A percentile compares a stretch with the other conserved stretches of the same genome.
Conservation (phyloP, 768 basidiomycete species). For the Suillus discolor region DNA sequence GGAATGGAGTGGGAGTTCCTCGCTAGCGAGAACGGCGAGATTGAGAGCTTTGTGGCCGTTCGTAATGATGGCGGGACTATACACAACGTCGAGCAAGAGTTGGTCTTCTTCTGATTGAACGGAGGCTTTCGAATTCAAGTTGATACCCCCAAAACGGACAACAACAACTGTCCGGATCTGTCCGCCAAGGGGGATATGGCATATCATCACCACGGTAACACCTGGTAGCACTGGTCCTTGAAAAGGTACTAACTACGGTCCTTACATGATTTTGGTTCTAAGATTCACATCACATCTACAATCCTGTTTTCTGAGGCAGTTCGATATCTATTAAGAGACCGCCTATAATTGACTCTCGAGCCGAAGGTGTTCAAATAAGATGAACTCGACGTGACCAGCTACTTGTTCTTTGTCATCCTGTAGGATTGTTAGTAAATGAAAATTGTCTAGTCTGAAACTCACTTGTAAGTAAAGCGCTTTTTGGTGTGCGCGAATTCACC, state of each 20-base stretch:
- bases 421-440: slow-evolving; percentile 6
- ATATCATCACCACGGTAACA: slow-evolving; percentile 33
- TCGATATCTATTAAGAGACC: neutral
- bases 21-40: slow-evolving; percentile 10
- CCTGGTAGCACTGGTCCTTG: neutral
- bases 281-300: slow-evolving; percentile 12
- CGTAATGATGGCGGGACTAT: slow-evolving; percentile 2
- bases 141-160: slow-evolving; percentile 6
- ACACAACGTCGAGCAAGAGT: neutral
- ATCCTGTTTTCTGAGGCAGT: neutral
- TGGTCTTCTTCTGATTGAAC: neutral
- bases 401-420: slow-evolving; percentile 48
- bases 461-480: slow-evolving; percentile 87
- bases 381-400: slow-evolving; percentile 13
- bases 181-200: slow-evolving; percentile 22
- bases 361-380: neutral
- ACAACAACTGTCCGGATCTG: slow-evolving; percentile 29
- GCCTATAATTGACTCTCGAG: neutral
- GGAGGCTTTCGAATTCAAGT: slow-evolving; percentile 4
- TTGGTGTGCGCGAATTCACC: slow-evolving; percentile 93
- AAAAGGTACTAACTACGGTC: neutral
- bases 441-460: slow-evolving; percentile 36
- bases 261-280: slow-evolving; percentile 1
- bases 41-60: neutral
- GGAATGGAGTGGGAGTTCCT: neutral